Percentiles rank a stretch among this genome's conserved stretches.
phyloP scores from a whole-genome alignment of 164 flowering plant genomes.

The Vitis rotundifolia region DNA sequence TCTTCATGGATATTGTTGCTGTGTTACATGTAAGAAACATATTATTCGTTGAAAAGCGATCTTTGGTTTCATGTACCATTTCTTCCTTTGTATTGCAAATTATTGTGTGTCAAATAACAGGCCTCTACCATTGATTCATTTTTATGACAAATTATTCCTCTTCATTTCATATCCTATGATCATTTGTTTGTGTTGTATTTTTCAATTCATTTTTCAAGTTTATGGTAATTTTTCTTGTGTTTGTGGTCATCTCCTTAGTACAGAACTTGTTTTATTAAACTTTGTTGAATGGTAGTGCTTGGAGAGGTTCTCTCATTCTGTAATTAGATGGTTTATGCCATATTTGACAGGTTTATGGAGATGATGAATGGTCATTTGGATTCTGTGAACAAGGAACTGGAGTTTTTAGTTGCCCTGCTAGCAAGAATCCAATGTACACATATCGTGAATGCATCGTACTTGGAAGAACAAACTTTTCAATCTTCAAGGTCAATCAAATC shows the following conservation, averaged over 20 bases:
- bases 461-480: constrained; percentile 63
- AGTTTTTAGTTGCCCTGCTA: constrained; percentile 82
- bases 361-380: constrained; percentile 97
- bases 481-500: constrained; percentile 72
- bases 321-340: background rate
- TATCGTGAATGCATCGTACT: constrained; percentile 80
- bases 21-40: too few species aligned
- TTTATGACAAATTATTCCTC: background rate
- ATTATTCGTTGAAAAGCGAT: too few species aligned
- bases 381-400: constrained; percentile 93
- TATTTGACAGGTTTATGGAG: constrained; percentile 71
- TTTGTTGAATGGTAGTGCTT: constrained; percentile 1
- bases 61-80: too few species aligned
- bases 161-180: background rate
- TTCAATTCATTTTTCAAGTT: background rate
- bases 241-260: background rate
- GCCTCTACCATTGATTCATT: background rate
- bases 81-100: too few species aligned
- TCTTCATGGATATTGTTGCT: too few species aligned
- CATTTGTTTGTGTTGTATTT: background rate
- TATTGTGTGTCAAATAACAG: too few species aligned
- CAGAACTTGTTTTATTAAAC: background rate
- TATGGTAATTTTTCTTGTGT: background rate
- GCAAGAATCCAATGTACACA: constrained; percentile 91
- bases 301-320: background rate